Evolutionary conservation across 257 asterid species (phyloP).

Genomic region (Nicotiana undulata): DNA sequence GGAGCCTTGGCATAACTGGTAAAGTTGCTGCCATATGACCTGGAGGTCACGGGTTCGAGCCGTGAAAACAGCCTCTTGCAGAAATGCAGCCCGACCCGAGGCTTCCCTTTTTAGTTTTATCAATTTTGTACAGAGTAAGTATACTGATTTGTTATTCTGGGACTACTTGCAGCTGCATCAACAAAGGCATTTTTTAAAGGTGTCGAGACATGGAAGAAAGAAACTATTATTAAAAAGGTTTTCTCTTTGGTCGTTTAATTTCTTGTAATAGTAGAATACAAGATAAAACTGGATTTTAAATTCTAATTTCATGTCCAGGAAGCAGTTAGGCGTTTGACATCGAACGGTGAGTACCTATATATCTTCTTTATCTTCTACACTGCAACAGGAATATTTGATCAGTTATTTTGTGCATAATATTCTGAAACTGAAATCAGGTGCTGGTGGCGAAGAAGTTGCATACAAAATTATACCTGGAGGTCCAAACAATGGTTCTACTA

Average conservation of each 20-base stretch:
- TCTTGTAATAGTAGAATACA: neutral
- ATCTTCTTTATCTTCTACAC: neutral
- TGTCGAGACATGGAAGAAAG: conserved; percentile 51
- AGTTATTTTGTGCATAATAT: conserved; percentile 3
- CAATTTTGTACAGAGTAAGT: neutral
- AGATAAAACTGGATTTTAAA: neutral
- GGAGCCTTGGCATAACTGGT: too few relatives aligned
- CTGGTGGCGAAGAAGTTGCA: conserved; percentile 28
- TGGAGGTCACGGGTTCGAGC: too few relatives aligned
- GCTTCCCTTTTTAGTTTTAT: too few relatives aligned
- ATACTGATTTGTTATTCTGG: conserved; percentile 1
- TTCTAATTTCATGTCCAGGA: conserved; percentile 25
- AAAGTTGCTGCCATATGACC: too few relatives aligned
- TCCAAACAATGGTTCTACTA: conserved; percentile 22
- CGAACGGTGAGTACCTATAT: conserved; percentile 27
- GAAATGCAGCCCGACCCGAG: too few relatives aligned
- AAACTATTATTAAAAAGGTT: conserved; percentile 43
- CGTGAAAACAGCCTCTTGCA: too few relatives aligned
- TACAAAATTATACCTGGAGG: conserved; percentile 42
- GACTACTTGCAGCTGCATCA: conserved; percentile 32
- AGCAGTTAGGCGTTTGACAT: conserved; percentile 31
- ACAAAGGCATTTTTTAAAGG: conserved; percentile 52
- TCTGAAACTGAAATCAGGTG: conserved; percentile 15
- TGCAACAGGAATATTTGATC: neutral
- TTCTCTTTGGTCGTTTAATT: neutral